Evolutionary conservation across 139 green algal species (phyloP).

Genomic region (Astrephomene gubernaculifera): DNA sequence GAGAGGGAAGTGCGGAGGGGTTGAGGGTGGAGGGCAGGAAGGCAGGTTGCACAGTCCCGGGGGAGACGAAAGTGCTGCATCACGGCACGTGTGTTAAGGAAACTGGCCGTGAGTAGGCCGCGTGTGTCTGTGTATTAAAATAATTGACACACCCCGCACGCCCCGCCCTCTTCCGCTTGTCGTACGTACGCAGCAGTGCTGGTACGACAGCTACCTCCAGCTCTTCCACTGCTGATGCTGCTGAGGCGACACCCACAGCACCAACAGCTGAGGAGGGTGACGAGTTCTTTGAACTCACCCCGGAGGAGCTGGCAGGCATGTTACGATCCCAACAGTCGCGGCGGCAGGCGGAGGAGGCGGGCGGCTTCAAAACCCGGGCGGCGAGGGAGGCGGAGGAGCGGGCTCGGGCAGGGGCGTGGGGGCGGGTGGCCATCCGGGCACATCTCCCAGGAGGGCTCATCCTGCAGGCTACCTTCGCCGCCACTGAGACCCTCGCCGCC

Average conservation of each 20-base stretch:
- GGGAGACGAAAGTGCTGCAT: background rate
- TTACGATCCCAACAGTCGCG: background rate
- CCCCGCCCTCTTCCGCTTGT: no score
- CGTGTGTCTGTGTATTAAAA: no score
- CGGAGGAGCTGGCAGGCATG: slow-evolving; percentile 26
- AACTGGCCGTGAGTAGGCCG: no score
- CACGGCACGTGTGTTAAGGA: no score
- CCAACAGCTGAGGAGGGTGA: slow-evolving; percentile 29
- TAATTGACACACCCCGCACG: no score
- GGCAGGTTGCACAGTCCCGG: background rate
- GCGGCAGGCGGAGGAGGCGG: slow-evolving; percentile 9
- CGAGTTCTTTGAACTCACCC: slow-evolving; percentile 33
- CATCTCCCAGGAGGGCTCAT: slow-evolving; percentile 31
- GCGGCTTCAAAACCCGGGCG: slow-evolving; percentile 19
- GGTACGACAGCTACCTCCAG: no score
- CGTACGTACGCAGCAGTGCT: no score
- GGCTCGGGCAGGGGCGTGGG: slow-evolving; percentile 11
- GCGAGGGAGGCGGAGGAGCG: slow-evolving; percentile 32
- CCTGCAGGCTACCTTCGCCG: slow-evolving; percentile 36
- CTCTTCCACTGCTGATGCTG: no score
- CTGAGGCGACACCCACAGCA: no score
- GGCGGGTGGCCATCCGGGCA: slow-evolving; percentile 24
- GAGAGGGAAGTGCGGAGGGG: background rate
- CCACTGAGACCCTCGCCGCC: slow-evolving; percentile 29
- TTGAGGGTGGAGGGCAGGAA: background rate